Base-by-base conservation (phyloP, 2,329 filamentous ascomycete species). In the Leptographium wingfieldii region DNA sequence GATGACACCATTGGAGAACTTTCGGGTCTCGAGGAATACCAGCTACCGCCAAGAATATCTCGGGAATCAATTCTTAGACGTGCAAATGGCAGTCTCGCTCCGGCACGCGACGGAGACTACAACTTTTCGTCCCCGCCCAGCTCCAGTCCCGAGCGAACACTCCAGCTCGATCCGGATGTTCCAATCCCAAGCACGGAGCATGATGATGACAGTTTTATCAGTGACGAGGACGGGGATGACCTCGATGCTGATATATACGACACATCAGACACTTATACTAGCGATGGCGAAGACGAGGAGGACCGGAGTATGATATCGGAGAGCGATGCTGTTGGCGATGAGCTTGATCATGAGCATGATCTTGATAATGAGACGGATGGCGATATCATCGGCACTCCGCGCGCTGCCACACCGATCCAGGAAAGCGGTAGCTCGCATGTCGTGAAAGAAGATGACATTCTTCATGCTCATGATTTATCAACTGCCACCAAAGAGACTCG, bases 21-120 rank as follows among this genome's bases (percentile, higher is more conserved):
- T 66, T 80, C 80, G 58, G 73, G 79, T 12, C 71, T 85, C 60
- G 77, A 80, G 62, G 81, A 85, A 61, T 87, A 86, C 66, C 79
- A 87, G 64, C 74, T 87, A 16, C 89, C 85, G 22, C 80, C 88
- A 12, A 87, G 87, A 59, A 95, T 97, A 68, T 96, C 92, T 10
- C 84, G 92, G 46, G 94, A 97, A 70, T 96, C 92, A 0, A 97
- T 97, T 66, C 77, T 97, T 67, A 86, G 89, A 58, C 90, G 92
- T 63, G 86, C 96, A 59, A 90, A 94, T 69, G 89, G 80, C 55
- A 80, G 78, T 66, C 73, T 77, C 62, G 66, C 72, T 55, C 76
- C 80, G 53, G 81, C 84, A 25, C 73, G 77, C 61, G 78, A 84
- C 59, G 82, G 85, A 4, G 81, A 85, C 60, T 85, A 82, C 64